Conservation (phyloP, 768 basidiomycete species). For the Auriscalpium vulgare region DNA sequence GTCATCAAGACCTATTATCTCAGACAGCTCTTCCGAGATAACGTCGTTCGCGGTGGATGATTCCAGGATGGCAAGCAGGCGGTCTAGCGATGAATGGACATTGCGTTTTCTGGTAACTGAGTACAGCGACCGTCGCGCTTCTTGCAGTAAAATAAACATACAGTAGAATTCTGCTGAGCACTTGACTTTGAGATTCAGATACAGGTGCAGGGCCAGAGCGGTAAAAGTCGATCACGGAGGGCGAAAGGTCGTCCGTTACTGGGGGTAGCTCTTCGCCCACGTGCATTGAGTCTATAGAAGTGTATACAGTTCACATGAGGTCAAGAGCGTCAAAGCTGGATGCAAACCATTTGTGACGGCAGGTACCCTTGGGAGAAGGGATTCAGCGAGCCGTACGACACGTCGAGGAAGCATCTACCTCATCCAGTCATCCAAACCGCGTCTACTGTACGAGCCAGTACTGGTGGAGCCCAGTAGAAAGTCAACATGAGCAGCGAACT, state of each 20-base stretch:
- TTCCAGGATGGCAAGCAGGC: conserved; percentile 33
- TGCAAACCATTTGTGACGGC: no score
- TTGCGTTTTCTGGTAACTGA: conserved; percentile 19
- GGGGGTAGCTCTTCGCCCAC: no score
- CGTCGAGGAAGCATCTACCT: conserved; percentile 1
- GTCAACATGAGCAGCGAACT: conserved; percentile 9
- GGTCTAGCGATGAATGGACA: conserved; percentile 17
- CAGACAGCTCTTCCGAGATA: conserved; percentile 71
- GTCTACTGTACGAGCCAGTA: conserved; percentile 7
- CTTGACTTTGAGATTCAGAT: not conserved
- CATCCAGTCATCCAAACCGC: conserved; percentile 8
- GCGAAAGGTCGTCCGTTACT: no score
- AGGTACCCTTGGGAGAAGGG: no score
- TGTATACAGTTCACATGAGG: no score
- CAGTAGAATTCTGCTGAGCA: conserved; percentile 7
- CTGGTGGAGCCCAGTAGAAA: conserved; percentile 6
- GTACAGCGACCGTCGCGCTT: not conserved
- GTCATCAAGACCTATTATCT: conserved; percentile 77
- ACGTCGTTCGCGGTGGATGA: conserved; percentile 52
- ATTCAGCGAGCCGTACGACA: no score
- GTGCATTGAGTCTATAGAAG: no score
- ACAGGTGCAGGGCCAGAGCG: not conserved
- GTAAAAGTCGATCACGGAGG: conserved; percentile 11
- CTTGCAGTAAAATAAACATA: conserved; percentile 5
- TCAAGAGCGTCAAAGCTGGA: no score